Conservation (phyloP, 2,329 filamentous ascomycete species). For the Aspergillus flavus region DNA sequence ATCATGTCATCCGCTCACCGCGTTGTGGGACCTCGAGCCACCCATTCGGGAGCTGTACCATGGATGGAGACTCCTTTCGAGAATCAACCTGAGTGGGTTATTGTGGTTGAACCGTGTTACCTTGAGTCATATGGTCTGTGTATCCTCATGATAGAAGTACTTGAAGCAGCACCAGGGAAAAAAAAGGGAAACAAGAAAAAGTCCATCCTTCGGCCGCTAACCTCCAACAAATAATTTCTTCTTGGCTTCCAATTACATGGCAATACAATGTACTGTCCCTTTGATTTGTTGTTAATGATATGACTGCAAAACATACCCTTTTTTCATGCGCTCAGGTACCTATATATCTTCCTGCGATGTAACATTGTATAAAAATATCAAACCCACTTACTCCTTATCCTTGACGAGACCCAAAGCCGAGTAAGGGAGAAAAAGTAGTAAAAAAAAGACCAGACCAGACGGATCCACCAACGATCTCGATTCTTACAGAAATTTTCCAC, state of each 20-base stretch:
- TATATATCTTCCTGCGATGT: background rate
- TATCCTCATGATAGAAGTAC: background rate
- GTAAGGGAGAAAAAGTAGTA: background rate
- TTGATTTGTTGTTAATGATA: background rate
- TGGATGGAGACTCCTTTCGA: background rate
- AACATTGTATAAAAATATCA: background rate
- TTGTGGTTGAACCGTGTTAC: conserved; percentile 1
- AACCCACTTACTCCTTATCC: background rate
- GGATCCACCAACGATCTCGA: conserved; percentile 2
- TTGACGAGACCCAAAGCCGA: background rate
- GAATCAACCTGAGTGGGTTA: background rate
- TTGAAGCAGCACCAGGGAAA: background rate
- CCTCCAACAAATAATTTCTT: background rate
- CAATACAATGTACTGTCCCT: background rate
- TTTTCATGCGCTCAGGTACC: background rate
- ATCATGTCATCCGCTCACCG: conserved; percentile 17
- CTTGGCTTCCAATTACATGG: background rate
- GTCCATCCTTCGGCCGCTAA: background rate
- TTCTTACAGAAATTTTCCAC: background rate
- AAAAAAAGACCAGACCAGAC: background rate
- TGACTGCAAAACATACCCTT: background rate
- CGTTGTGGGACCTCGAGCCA: conserved; percentile 17
- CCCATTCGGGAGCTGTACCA: conserved; percentile 15
- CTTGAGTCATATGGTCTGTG: conserved; percentile 1
- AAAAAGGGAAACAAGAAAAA: background rate